These are phyloP conservation scores for Colletotrichum sublineola DNA, from an alignment of 2,329 filamentous ascomycete species.

Conservation along the genomic window DNA sequence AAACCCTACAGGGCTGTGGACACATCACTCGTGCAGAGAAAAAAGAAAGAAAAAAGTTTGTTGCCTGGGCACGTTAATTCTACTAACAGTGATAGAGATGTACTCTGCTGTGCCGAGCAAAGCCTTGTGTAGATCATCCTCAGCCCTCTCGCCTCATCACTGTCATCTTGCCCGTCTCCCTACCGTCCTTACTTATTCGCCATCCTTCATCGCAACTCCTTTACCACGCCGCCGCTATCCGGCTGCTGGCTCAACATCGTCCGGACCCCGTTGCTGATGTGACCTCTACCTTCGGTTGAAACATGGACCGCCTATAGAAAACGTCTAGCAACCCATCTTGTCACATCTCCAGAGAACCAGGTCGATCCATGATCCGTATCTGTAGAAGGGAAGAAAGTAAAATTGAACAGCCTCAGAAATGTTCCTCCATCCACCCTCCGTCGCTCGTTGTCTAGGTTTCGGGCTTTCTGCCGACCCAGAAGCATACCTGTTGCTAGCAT, in stretches of 20 bases:
- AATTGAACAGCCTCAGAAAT: slow-evolving; percentile 1
- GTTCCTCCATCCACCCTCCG: background rate
- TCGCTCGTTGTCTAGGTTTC: slow-evolving; percentile 20
- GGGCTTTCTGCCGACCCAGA: slow-evolving; percentile 16
- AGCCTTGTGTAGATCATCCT: slow-evolving; percentile 36
- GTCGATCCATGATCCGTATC: background rate
- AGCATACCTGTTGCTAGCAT: background rate
- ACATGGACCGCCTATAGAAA: too few relatives aligned
- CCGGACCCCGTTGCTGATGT: background rate
- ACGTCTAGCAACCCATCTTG: background rate
- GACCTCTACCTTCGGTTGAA: slow-evolving; percentile 7
- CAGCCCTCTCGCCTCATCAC: background rate
- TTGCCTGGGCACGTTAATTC: background rate
- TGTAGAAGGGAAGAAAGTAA: background rate
- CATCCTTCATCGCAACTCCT: slow-evolving; percentile 34
- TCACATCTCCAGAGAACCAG: background rate
- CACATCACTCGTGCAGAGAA: background rate
- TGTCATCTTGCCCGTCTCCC: slow-evolving; percentile 1
- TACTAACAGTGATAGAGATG: background rate
- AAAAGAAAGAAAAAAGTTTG: background rate
- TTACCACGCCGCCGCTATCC: slow-evolving; percentile 9
- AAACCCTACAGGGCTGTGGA: slow-evolving; percentile 23
- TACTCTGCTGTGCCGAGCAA: slow-evolving; percentile 10
- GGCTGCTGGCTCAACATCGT: slow-evolving; percentile 14
- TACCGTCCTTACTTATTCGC: slow-evolving; percentile 19